phyloP scores from a whole-genome alignment of 805 yeast species.

The Teunomyces aglyptinius region DNA sequence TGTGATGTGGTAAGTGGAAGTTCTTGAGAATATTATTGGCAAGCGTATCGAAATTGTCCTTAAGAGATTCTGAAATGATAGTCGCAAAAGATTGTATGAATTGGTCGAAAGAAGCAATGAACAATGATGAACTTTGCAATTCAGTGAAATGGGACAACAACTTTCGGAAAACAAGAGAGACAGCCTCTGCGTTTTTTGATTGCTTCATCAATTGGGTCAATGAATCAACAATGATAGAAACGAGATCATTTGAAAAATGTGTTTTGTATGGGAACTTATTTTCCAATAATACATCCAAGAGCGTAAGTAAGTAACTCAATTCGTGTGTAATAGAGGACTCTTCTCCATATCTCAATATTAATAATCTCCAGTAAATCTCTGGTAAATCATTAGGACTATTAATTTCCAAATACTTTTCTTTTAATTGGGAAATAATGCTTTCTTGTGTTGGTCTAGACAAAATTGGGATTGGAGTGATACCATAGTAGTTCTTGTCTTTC shows the following conservation, averaged over 20 bases:
- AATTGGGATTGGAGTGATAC: slow-evolving; percentile 15
- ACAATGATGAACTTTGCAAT: slow-evolving; percentile 34
- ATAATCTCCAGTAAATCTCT: slow-evolving; percentile 53
- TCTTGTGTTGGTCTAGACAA: slow-evolving; percentile 31
- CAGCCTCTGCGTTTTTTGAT: not conserved
- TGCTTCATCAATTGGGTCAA: slow-evolving; percentile 23
- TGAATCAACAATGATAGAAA: slow-evolving; percentile 39
- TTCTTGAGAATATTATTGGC: slow-evolving; percentile 22
- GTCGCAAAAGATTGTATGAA: slow-evolving; percentile 16
- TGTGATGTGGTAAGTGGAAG: slow-evolving; percentile 49
- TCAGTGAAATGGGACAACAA: slow-evolving; percentile 16
- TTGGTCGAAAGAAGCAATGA: slow-evolving; percentile 33
- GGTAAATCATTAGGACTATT: slow-evolving; percentile 16
- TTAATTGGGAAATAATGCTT: slow-evolving; percentile 9
- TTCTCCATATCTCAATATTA: slow-evolving; percentile 38
- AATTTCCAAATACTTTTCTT: slow-evolving; percentile 6
- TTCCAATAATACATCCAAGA: slow-evolving; percentile 11
- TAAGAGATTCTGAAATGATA: not conserved
- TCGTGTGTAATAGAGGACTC: slow-evolving; percentile 17
- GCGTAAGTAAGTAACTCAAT: slow-evolving; percentile 15
- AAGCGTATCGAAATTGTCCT: slow-evolving; percentile 11
- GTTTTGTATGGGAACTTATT: slow-evolving; percentile 10
- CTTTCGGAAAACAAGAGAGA: slow-evolving; percentile 11
- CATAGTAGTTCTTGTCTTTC: slow-evolving; percentile 8
- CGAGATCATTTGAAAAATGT: slow-evolving; percentile 35